phyloP scores from a whole-genome alignment of 441 rosid genomes.

The Metrosideros polymorpha region DNA sequence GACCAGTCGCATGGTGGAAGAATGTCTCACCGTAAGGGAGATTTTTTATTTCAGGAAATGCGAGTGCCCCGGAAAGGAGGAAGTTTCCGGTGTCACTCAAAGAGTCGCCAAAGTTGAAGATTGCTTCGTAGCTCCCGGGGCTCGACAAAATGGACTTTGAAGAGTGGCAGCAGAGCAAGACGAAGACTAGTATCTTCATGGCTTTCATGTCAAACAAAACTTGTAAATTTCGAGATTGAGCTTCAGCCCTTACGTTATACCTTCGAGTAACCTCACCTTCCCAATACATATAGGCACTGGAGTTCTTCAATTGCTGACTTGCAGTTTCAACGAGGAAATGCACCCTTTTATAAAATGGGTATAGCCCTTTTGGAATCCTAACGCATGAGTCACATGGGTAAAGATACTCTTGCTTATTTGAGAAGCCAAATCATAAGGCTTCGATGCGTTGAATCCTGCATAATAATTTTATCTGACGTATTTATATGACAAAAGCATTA shows the following conservation, averaged over 20 bases:
- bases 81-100: not conserved
- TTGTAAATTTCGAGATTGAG: not conserved
- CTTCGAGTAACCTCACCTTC: not conserved
- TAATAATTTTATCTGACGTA: not conserved
- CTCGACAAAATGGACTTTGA: not conserved
- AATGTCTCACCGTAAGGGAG: not conserved
- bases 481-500: no score
- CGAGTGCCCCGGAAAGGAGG: not conserved
- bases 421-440: not conserved
- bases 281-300: not conserved
- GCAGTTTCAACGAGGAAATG: not conserved
- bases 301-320: not conserved
- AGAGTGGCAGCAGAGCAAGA: not conserved
- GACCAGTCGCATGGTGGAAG: not conserved
- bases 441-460: not conserved
- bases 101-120: not conserved
- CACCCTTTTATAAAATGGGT: not conserved
- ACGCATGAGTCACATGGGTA: not conserved
- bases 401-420: not conserved
- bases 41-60: not conserved
- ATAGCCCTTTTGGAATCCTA: not conserved
- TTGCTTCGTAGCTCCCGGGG: not conserved
- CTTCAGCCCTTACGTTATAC: not conserved
- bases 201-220: not conserved
- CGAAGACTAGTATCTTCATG: not conserved